A percentile compares a stretch with the other conserved stretches of the same genome.
These are phyloP conservation scores for Globisporangium acanthophoron DNA, from an alignment of 352 stramenopile genomes.

Conservation along the genomic window DNA sequence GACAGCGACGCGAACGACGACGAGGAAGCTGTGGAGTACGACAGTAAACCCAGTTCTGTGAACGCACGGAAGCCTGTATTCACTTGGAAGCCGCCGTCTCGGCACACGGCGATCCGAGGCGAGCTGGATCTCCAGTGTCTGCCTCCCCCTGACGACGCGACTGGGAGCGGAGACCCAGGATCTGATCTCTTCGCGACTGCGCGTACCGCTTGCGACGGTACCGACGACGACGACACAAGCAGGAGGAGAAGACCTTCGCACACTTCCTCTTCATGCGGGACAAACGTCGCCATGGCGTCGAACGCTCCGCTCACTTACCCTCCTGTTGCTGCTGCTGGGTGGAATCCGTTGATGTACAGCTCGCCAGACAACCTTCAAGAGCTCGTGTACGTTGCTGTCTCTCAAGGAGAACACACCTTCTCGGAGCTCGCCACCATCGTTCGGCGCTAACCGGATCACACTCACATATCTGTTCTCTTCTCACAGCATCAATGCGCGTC, in stretches of 20 bases:
- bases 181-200: background rate
- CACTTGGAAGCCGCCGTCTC: slow-evolving; percentile 11
- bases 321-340: too few relatives aligned
- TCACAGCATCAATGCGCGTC: slow-evolving; percentile 31
- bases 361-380: slow-evolving; percentile 13
- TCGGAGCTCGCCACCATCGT: slow-evolving; percentile 8
- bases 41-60: too few relatives aligned
- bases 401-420: background rate
- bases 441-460: background rate
- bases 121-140: slow-evolving; percentile 12
- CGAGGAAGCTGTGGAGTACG: background rate
- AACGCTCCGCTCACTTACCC: too few relatives aligned
- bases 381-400: slow-evolving; percentile 8
- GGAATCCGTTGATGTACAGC: slow-evolving; percentile 8
- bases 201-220: background rate
- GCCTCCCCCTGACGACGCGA: background rate
- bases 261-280: background rate
- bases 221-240: background rate
- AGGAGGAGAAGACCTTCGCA: background rate
- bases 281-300: too few relatives aligned
- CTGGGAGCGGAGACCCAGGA: background rate
- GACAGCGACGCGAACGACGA: slow-evolving; percentile 1
- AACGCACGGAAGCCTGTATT: background rate
- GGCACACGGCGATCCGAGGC: slow-evolving; percentile 30
- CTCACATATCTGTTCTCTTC: background rate